Percentiles rank a stretch among this genome's conserved stretches.
These are phyloP conservation scores for Cryptococcus sp. DNA, from an alignment of 1,284 basidiomycete species.

Conservation along the genomic window DNA sequence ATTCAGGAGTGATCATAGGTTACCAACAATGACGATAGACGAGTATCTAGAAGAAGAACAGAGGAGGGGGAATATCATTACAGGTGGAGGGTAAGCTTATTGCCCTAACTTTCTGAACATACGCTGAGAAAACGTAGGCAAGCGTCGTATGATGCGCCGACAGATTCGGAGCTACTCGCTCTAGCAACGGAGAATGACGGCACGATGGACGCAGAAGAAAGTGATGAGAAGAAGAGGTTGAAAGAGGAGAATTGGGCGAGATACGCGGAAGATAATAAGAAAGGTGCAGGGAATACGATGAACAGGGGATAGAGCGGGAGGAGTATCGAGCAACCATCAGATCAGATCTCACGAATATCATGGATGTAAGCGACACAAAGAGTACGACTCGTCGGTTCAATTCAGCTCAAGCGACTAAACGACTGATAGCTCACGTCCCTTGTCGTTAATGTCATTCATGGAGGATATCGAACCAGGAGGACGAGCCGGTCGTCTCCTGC, in stretches of 20 bases:
- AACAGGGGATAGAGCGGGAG: conserved; percentile 64
- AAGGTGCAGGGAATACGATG: conserved; percentile 89
- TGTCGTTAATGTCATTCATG: no score
- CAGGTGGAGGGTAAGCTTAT: conserved; percentile 69
- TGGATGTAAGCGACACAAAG: no score
- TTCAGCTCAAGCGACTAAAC: no score
- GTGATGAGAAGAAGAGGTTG: conserved; percentile 67
- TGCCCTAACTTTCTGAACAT: not conserved
- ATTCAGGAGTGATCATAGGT: conserved; percentile 75
- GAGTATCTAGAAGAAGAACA: conserved; percentile 87
- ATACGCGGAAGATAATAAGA: conserved; percentile 73
- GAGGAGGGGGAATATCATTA: conserved; percentile 77
- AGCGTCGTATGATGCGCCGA: conserved; percentile 62
- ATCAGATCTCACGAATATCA: no score
- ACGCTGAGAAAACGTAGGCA: conserved; percentile 51
- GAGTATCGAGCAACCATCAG: no score
- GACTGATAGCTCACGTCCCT: no score
- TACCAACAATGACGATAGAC: conserved; percentile 95
- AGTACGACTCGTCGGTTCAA: no score
- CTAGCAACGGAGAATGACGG: conserved; percentile 81
- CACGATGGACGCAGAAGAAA: conserved; percentile 62
- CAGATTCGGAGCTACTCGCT: conserved; percentile 69
- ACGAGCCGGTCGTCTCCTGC: no score
- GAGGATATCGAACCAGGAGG: no score
- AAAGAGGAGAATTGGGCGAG: conserved; percentile 84